A percentile compares a stretch with the other conserved stretches of the same genome.
Evolutionary conservation across 495 filamentous ascomycete species (phyloP).

Genomic region (Penicillium manginii): DNA sequence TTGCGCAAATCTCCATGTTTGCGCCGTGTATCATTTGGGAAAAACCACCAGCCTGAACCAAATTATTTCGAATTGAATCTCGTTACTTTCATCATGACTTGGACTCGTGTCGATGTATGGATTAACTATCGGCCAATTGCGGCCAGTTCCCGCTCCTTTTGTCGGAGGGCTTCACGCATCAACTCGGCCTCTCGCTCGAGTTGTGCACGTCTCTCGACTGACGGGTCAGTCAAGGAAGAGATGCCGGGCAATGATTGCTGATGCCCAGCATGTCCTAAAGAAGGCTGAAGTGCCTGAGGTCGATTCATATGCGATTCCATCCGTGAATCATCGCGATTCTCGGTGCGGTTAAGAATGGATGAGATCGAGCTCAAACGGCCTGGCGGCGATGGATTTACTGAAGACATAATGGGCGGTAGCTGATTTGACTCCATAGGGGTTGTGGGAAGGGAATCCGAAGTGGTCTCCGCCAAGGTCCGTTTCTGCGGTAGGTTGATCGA

Average conservation of each 20-base stretch:
- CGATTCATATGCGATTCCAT: constrained; percentile 51
- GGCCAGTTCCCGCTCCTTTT: constrained; percentile 79
- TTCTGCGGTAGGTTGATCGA: constrained; percentile 45
- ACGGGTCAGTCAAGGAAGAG: constrained; percentile 54
- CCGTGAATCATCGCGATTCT: constrained; percentile 46
- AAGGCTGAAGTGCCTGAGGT: constrained; percentile 37
- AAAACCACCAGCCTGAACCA: constrained; percentile 12
- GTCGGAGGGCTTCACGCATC: constrained; percentile 73
- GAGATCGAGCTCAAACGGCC: constrained; percentile 75
- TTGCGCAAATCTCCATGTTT: constrained; percentile 25
- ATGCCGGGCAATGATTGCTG: constrained; percentile 42
- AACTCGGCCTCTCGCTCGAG: constrained; percentile 74
- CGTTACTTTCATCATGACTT: constrained; percentile 30
- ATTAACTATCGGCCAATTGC: constrained; percentile 53
- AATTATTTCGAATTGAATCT: constrained; percentile 12
- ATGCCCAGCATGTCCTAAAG: constrained; percentile 30
- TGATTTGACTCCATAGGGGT: constrained; percentile 47
- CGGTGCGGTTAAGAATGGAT: constrained; percentile 70
- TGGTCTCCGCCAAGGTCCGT: constrained; percentile 45
- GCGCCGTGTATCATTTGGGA: constrained; percentile 27
- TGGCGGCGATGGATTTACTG: constrained; percentile 44
- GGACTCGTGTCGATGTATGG: constrained; percentile 7
- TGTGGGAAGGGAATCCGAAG: constrained; percentile 31
- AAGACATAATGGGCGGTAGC: constrained; percentile 50
- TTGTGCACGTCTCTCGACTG: constrained; percentile 64